Conservation (phyloP, 1,284 basidiomycete species). For the Cryptococcus sp. region DNA sequence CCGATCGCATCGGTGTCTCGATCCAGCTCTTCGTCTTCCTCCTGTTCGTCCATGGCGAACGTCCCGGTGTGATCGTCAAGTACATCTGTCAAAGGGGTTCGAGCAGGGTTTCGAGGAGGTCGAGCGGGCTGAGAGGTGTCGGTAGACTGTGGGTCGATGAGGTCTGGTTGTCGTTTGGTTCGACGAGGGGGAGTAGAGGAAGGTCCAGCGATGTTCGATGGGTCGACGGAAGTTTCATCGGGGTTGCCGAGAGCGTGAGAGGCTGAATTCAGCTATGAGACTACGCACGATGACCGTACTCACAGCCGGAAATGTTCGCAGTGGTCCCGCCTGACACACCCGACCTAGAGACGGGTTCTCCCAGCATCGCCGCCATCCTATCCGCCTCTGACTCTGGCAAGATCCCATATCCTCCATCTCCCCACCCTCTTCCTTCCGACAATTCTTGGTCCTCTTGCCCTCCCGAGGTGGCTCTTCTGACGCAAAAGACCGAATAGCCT, state of each 20-base stretch:
- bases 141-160: not conserved
- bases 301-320: not conserved
- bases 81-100: constrained; percentile 6
- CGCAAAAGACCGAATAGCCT: constrained; percentile 84
- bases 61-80: constrained; percentile 17
- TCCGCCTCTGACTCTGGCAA: constrained; percentile 43
- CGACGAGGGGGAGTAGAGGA: constrained; percentile 5
- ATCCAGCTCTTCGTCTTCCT: constrained; percentile 18
- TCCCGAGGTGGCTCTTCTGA: constrained; percentile 46
- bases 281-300: not conserved
- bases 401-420: constrained; percentile 35
- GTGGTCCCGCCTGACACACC: not conserved
- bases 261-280: not conserved
- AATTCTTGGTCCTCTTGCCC: constrained; percentile 18
- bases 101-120: constrained; percentile 2
- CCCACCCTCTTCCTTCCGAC: constrained; percentile 38
- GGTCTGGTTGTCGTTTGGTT: constrained; percentile 4
- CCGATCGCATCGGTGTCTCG: constrained; percentile 8
- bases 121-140: constrained; percentile 12
- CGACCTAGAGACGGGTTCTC: constrained; percentile 24
- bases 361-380: constrained; percentile 36
- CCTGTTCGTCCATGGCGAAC: constrained; percentile 29
- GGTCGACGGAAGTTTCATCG: constrained; percentile 7
- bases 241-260: constrained; percentile 5
- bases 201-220: not conserved